Evolutionary conservation across 176 grass and related monocot species (phyloP), one percentile per base, ranked within the genome.

Genomic region (Tuctoria greenei): DNA sequence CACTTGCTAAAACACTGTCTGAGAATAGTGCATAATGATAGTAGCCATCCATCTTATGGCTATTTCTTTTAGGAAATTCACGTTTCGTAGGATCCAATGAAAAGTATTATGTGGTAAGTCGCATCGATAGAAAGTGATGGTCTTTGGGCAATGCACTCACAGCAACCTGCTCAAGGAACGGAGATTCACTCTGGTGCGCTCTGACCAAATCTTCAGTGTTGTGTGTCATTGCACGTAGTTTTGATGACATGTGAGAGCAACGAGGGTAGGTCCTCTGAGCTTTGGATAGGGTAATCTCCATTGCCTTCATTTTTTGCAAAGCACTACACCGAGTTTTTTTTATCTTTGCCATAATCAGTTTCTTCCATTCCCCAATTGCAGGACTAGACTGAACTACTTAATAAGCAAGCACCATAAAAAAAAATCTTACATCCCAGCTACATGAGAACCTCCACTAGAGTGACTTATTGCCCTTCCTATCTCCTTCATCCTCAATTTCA

Each of bases 21-120:
- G 95, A 92, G 73, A 94, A 94, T 68, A 90, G 85, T 65, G 89
- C 95, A 88, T 88, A 94, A 81, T 98, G 91, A 72, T 94, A 88
- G 40, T 88, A 78, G 78, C 75, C 58, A 24, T 64, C 76, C 75
- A 83, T 62, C 61, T 56, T 41, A 23, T 49, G 76, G 23, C 23
- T 83, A 25, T 81, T 41, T 64, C 40, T 85, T 81, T 74, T 60
- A 4, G 57, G 84, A 57, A 94, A 77, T 35, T 85, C 67, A 6
- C 26, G 78, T 56, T 89, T 78, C 47, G 77, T 76, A 31, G 82
- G 82, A 85, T 84, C 78, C 64, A 94, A 64, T 0, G 21, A 56
- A 49, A 98, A 94, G 50, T 90, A 98, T 49, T 98, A 84, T 45
- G 86, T 76, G 23, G 88, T 94, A 73, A 94, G 95, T 18, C 23